phyloP scores from a whole-genome alignment of 192 early-diverging fungal genomes.

The Coemansia sp. region DNA sequence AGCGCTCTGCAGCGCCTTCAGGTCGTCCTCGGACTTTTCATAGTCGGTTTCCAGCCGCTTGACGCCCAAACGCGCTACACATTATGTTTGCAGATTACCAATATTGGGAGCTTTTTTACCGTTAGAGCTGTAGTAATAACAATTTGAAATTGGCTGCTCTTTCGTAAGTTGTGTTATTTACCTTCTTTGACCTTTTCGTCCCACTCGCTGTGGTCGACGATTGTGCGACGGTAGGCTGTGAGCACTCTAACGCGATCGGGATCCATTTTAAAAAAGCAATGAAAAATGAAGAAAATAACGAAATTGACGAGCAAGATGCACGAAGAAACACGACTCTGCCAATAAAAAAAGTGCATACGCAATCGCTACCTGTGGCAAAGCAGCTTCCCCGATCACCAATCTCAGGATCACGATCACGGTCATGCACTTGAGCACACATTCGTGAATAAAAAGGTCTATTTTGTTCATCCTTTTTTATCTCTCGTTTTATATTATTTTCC shows the following conservation, averaged over 20 bases:
- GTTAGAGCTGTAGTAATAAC: too few relatives aligned
- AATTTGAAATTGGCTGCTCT: too few relatives aligned
- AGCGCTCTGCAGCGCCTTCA: constrained; percentile 98
- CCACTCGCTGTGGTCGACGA: constrained; percentile 93
- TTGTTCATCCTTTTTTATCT: too few relatives aligned
- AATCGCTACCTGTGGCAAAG: too few relatives aligned
- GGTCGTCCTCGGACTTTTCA: constrained; percentile 96
- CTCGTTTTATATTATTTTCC: neutral
- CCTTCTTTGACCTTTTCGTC: constrained; percentile 95
- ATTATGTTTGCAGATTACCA: neutral
- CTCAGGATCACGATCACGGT: too few relatives aligned
- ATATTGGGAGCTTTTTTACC: too few relatives aligned
- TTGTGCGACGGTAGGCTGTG: constrained; percentile 80
- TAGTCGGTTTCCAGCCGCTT: constrained; percentile 88
- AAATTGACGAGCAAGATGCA: neutral
- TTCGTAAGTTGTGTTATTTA: neutral
- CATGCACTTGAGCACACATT: too few relatives aligned
- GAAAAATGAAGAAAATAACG: neutral
- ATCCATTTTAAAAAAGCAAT: constrained; percentile 31
- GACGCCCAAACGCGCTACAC: constrained; percentile 76
- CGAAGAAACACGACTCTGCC: neutral
- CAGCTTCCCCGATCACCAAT: neutral
- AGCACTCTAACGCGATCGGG: constrained; percentile 76
- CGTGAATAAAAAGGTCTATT: too few relatives aligned
- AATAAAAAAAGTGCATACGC: constrained; percentile 6